Base-by-base conservation (phyloP, 805 yeast species). In the Clavispora phyllophila region DNA sequence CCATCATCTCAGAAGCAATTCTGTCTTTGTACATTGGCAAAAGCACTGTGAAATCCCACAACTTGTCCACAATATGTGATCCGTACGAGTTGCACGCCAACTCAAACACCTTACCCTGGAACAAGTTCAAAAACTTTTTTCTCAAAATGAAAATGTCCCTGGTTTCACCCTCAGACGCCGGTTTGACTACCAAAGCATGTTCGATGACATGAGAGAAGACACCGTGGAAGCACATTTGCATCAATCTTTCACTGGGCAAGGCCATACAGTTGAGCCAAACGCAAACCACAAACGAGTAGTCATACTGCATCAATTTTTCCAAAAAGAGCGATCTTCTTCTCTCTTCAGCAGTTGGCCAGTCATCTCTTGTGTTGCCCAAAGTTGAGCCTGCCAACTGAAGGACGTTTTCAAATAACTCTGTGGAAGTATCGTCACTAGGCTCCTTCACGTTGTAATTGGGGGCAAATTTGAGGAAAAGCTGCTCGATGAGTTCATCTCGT, bases 261-360 rank as follows among this genome's bases (percentile, higher is more conserved):
- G 73, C 73, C 40, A 87, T 60, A 45, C 85, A 62, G 44, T 82
- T 79, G 40, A 79, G 81, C 57, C 86, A 70, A 1, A 81, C 73
- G 35, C 80, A 70, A 13, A 72, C 61, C 12, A 83, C 70, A 47
- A 87, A 81, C 38, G 69, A 66, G 23, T 72, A 70, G 54, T 87
- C 91, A 55, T 81, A 85, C 26, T 76, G 77, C 58, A 87, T 78
- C 43, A 89, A 66, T 50, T 81, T 79, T 57, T 88, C 91, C 44
- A 86, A 63, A 52, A 89, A 83, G 15, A 87, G 53, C 0, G 95
- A 72, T 47, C 93, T 70, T 66, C 90, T 78, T 70, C 95, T 78
- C 58, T 87, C 96, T 54, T 86, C 93, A 0, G 89, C 84, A 1
- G 95, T 87, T 37, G 96, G 96, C 95, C 95, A 87, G 60, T 87